Base-by-base conservation (phyloP, 1,284 basidiomycete species). In the Puccinia horiana region DNA sequence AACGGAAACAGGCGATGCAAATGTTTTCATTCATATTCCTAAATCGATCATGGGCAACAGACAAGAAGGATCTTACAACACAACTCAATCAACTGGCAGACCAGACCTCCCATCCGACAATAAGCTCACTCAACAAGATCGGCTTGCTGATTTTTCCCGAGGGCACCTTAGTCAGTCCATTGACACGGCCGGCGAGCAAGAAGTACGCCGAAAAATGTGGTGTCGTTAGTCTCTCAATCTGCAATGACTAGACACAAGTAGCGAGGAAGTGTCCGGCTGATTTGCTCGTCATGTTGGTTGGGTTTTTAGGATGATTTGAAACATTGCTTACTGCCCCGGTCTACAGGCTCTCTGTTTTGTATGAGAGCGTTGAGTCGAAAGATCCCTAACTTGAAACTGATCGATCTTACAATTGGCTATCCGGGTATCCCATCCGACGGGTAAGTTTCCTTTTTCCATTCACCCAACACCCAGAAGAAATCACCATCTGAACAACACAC, bases 1-100 rank as follows among this genome's bases (percentile, higher is more conserved):
- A 12, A 20, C 9, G 20, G 20, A 58, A 63, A 40, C 82, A 93
- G 92, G 92, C 91, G 79, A 95, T 95, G 95, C 94, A 93, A 90
- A 92, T 95, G 88, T 97, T 92, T 88, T 90, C 91, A 80, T 98
- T 98, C 88, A 94, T 97, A 84, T 94, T 94, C 88, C 90, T 96
- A 69, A 91, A 91, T 49, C 91, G 94, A 49, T 94, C 92, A 23
- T 96, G 94, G 94, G 92, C 92, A 0, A 91, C 92, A 32, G 94
- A 96, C 87, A 90, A 91, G 78, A 85, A 89, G 12, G 89, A 91
- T 83, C 89, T 96, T 70, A 90, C 89, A 40, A 88, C 88, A 37
- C 89, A 89, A 84, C 90, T 92, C 58, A 90, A 90, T 4, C 89
- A 88, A 73, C 87, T 92, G 67, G 92, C 90, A 81, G 83, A 37